Percentiles rank a stretch among this genome's conserved stretches.
Evolutionary conservation across 176 grass and related monocot genomes (phyloP).

Genomic region (Rhynchospora tenuis): DNA sequence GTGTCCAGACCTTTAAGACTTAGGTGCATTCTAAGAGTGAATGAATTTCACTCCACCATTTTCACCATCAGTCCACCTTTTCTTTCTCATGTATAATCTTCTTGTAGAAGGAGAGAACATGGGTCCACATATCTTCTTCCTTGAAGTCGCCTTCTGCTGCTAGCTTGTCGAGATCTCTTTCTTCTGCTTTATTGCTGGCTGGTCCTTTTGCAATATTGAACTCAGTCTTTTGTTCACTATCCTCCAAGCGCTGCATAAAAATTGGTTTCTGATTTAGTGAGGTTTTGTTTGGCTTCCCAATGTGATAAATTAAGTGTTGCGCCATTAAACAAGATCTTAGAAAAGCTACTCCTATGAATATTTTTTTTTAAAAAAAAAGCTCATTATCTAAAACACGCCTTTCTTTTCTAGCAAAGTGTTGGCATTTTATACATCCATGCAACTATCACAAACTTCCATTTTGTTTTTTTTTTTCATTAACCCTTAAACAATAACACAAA

Average conservation of each 20-base stretch:
- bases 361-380: not conserved
- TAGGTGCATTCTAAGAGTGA: no score
- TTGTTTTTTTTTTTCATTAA: no score
- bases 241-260: conserved; percentile 47
- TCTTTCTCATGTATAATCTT: no score
- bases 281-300: no score
- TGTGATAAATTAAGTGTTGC: not conserved
- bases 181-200: conserved; percentile 48
- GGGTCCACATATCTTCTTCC: conserved; percentile 56
- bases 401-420: no score
- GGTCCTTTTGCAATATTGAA: conserved; percentile 31
- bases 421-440: not conserved
- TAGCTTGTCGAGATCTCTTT: conserved; percentile 54
- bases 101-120: no score
- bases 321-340: not conserved
- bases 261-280: no score
- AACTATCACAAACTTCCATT: not conserved
- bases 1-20: no score
- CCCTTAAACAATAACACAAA: not conserved
- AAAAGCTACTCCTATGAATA: conserved; percentile 1
- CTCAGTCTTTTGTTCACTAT: conserved; percentile 25
- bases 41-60: no score
- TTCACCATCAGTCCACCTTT: no score
- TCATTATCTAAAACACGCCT: not conserved
- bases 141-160: conserved; percentile 73